Evolutionary conservation across 257 asterid species (phyloP), one percentile per base, ranked within the genome.

Genomic region (Agastache rugosa): DNA sequence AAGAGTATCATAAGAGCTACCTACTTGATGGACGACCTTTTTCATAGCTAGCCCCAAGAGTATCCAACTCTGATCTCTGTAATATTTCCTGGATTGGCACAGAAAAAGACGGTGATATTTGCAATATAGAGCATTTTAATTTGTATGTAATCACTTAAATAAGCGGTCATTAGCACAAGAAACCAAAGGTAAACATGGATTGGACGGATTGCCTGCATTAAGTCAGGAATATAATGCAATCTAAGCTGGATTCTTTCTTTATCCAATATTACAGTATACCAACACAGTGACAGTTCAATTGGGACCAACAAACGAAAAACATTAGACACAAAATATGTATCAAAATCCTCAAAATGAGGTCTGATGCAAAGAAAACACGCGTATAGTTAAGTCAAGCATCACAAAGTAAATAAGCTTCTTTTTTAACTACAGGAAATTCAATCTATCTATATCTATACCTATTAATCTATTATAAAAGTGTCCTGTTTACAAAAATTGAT

Each of bases 11-110:
- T 39, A 11, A 16, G 11, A 37, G 73, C 68, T n/a, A 83, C 93
- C 84, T 84, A 93, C 98, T 82, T 80, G 89, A 66, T 75, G 81
- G 76, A 74, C 62, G 67, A 69, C 29, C 71, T 69, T 73, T 67
- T 56, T 83, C 84, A 50, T 68, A 81, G 73, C 76, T 69, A 41
- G 77, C 77, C 41, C 58, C 88, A 55, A 31, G 35, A 73, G 56
- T 83, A 67, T 44, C 67, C 41, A 69, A 70, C 86, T 75, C 86
- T 29, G 78, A 66, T 80, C 80, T 78, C 79, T 19, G 67, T n/a
- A 20, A 55, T 41, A 69, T 82, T 76, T 79, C 96, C 91, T 90
- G 89, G 61, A 73, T 44, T 71, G 44, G 66, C 67, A 44, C 3
- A 70, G 71, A 39, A 56, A 54, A 44, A n/a, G 6, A 16, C 5